Conservation (phyloP, 140 eudicot genomes). For the Flaveria floridana region DNA sequence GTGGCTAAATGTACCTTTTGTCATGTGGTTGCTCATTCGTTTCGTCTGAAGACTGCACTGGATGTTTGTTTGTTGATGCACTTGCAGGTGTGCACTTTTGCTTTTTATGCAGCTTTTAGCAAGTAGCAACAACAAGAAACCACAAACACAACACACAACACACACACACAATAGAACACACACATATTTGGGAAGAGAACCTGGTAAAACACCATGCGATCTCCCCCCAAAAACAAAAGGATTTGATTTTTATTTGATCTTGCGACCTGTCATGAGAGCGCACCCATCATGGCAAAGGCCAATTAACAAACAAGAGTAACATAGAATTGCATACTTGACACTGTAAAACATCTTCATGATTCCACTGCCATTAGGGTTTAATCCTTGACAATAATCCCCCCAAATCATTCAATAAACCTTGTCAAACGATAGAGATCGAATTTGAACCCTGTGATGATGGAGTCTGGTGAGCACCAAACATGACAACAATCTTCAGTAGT, state of each 20-base stretch:
- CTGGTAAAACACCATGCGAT: slow-evolving; percentile 29
- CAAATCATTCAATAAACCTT: not conserved
- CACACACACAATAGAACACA: not conserved
- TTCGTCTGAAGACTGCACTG: not conserved
- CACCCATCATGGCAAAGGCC: slow-evolving; percentile 43
- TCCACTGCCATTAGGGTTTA: not conserved
- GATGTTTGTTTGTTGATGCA: not conserved
- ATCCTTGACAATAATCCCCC: not conserved
- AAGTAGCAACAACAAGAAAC: not conserved
- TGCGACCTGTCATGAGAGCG: slow-evolving; percentile 43
- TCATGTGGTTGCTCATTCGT: not conserved
- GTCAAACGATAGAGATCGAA: not conserved
- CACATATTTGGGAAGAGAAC: slow-evolving; percentile 17
- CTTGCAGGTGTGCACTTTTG: not conserved
- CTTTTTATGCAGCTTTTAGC: not conserved
- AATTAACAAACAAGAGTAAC: slow-evolving; percentile 11
- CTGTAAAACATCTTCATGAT: not conserved
- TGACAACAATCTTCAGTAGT: not conserved
- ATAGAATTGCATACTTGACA: not conserved
- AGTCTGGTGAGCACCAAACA: not conserved
- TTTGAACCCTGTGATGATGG: not conserved
- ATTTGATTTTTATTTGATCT: slow-evolving; percentile 16
- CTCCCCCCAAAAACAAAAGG: slow-evolving; percentile 30
- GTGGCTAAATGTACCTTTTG: not conserved
- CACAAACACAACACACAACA: not conserved